Conservation (phyloP, 345 rosid genomes). For the Boechera divaricarpa region DNA sequence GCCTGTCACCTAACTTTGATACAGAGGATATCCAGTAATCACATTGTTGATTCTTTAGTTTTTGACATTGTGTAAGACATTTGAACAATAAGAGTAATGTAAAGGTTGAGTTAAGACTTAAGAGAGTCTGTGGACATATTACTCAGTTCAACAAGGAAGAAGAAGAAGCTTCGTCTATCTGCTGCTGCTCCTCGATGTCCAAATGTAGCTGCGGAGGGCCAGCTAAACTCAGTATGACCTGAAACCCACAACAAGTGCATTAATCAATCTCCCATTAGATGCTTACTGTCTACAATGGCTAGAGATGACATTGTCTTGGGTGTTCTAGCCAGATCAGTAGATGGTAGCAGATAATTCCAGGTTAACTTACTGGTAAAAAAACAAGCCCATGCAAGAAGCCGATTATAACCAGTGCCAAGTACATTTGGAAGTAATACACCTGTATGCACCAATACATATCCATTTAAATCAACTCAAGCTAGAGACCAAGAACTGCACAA, state of each 20-base stretch:
- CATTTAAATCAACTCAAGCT: slow-evolving; percentile 31
- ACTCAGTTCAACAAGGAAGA: slow-evolving; percentile 51
- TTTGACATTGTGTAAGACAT: slow-evolving; percentile 4
- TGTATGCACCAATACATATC: slow-evolving; percentile 47
- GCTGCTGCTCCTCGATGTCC: slow-evolving; percentile 38
- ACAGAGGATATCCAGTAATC: slow-evolving; percentile 13
- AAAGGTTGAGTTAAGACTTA: slow-evolving; percentile 15
- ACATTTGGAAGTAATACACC: slow-evolving; percentile 98
- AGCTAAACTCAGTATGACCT: slow-evolving; percentile 79
- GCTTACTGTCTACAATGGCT: slow-evolving; percentile 11
- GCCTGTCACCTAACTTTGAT: slow-evolving; percentile 31
- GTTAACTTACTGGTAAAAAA: slow-evolving; percentile 80
- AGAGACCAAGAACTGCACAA: slow-evolving; percentile 25
- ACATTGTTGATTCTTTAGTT: slow-evolving; percentile 10
- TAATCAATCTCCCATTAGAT: slow-evolving; percentile 22
- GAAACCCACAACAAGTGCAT: slow-evolving; percentile 44
- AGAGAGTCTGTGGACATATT: slow-evolving; percentile 20
- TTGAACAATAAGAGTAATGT: slow-evolving; percentile 18
- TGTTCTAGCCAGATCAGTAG: slow-evolving; percentile 31
- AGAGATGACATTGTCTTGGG: slow-evolving; percentile 13
- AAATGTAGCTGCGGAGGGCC: slow-evolving; percentile 68
- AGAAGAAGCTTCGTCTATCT: slow-evolving; percentile 47
- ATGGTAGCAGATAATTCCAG: slow-evolving; percentile 10
- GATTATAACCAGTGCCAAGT: slow-evolving; percentile 79
- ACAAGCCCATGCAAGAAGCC: slow-evolving; percentile 95